Base-by-base conservation (phyloP, 78 protist genomes). In the Dictyostelium firmibasis region DNA sequence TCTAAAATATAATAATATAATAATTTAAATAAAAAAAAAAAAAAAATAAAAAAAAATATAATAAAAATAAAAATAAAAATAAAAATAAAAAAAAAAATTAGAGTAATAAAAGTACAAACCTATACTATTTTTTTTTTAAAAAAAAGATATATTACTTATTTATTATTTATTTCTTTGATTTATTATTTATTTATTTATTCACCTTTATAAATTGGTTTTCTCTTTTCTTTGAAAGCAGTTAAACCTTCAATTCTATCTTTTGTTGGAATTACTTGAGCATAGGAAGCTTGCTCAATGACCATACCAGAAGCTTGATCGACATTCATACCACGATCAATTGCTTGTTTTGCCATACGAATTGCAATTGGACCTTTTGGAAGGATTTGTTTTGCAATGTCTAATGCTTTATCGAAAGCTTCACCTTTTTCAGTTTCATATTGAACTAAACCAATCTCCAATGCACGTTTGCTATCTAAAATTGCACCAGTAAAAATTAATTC, bases 231-330 rank as follows among this genome's bases (percentile, higher is more conserved):
- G 85, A 98, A 98, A 1, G 99, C 97, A 10, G 76, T 41, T 35
- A 98, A 82, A 64, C 98, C 99, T 75, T 97, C 97, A 4, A 96
- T 44, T 50, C 99, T 83, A 85, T 98, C 99, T 84, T 95, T 85
- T 27, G 99, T 96, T 33, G 98, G 97, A 64, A 98, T 95, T 29
- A 98, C 97, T 72, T 92, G 97, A 4, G 98, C 98, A 69, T 98
- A 98, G 36, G 98, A 97, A 14, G 53, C 86, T 72, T 94, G 96
- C 78, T 98, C 99, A 23, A 97, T 75, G 16, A 72, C 53, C 97
- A 98, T 88, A 47, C 98, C 99, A n/a, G 97, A 41, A 11, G 92
- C 85, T 31, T 84, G 47, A 62, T 96, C 96, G 4, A 78, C 84
- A 60, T 95, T 97, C 69, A 93, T 53, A 77, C 98, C 99, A 13